A percentile compares a stretch with the other conserved stretches of the same genome.
These are phyloP conservation scores for Phytophthora pini DNA, from an alignment of 352 stramenopile genomes.

Conservation along the genomic window DNA sequence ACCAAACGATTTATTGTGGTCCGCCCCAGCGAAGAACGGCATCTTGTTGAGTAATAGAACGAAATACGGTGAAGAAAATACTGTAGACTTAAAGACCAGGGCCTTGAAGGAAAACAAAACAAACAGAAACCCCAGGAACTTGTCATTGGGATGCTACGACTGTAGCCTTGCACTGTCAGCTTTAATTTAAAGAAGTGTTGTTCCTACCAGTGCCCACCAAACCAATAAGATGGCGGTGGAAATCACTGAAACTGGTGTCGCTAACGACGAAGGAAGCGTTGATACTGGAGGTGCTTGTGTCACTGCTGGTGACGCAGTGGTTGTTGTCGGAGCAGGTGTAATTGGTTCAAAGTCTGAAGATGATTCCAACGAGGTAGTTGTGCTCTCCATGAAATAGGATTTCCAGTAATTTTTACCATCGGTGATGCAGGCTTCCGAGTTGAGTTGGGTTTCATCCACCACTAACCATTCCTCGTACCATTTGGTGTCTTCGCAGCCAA, in stretches of 20 bases:
- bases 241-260: background rate
- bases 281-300: slow-evolving; percentile 7
- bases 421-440: slow-evolving; percentile 25
- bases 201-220: background rate
- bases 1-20: too few species aligned
- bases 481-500: slow-evolving; percentile 8
- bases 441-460: slow-evolving; percentile 1
- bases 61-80: too few species aligned
- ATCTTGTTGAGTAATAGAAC: too few species aligned
- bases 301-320: slow-evolving; percentile 2
- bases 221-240: background rate
- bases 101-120: too few species aligned
- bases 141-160: background rate
- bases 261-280: slow-evolving; percentile 5
- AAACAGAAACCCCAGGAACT: background rate
- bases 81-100: too few species aligned
- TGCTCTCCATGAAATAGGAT: slow-evolving; percentile 10
- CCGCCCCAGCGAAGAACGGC: too few species aligned
- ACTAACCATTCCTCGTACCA: slow-evolving; percentile 16
- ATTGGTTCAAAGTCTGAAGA: slow-evolving; percentile 1
- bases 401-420: slow-evolving; percentile 22
- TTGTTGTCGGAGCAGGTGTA: slow-evolving; percentile 1
- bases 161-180: too few species aligned
- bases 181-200: background rate
- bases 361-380: background rate